phyloP scores from a whole-genome alignment of 2,329 filamentous ascomycete genomes.

The Mycosphaerella sp. region DNA sequence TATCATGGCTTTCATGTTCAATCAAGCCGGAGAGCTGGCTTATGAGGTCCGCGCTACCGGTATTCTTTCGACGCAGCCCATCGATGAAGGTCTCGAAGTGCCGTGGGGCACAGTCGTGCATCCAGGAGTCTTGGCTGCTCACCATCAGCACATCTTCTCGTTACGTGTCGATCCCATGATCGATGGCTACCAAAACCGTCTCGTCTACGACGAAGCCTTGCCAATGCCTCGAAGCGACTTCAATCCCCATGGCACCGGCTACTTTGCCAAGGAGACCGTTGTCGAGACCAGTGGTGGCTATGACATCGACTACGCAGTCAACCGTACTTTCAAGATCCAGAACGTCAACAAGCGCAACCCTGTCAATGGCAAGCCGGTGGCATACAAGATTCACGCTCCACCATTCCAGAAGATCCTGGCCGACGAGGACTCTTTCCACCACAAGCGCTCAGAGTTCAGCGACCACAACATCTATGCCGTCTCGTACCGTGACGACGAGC shows the following conservation, averaged over 20 bases:
- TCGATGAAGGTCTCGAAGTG: conserved; percentile 58
- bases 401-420: conserved; percentile 48
- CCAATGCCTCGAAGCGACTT: conserved; percentile 51
- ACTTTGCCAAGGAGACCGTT: conserved; percentile 44
- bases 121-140: conserved; percentile 60
- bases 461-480: conserved; percentile 56
- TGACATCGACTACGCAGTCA: conserved; percentile 42
- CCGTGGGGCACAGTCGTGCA: conserved; percentile 64
- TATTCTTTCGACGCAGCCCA: conserved; percentile 61
- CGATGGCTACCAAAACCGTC: conserved; percentile 42
- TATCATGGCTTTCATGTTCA: conserved; percentile 59
- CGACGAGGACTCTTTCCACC: conserved; percentile 49
- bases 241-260: conserved; percentile 52
- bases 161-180: conserved; percentile 45
- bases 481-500: conserved; percentile 52
- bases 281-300: conserved; percentile 46
- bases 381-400: conserved; percentile 47
- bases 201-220: conserved; percentile 51
- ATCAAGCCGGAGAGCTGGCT: conserved; percentile 60
- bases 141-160: conserved; percentile 71
- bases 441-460: conserved; percentile 54
- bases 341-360: conserved; percentile 42
- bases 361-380: conserved; percentile 44
- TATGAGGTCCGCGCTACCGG: conserved; percentile 67
- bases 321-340: conserved; percentile 47